Base-by-base conservation (phyloP, 2,329 filamentous ascomycete genomes). In the Phoma sp. region DNA sequence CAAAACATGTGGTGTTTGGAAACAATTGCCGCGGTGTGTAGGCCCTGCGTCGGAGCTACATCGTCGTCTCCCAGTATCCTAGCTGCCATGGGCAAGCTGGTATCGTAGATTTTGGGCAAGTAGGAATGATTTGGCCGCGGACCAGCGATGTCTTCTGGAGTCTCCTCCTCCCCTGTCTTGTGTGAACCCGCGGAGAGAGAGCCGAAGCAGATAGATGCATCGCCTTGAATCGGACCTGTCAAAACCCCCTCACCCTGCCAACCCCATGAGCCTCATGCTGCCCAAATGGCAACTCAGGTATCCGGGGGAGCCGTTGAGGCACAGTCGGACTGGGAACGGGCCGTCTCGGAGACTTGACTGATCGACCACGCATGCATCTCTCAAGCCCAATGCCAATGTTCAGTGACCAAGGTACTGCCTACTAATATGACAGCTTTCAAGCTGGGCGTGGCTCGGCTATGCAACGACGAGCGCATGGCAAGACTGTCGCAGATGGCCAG, bases 1-100 rank as follows among this genome's bases (percentile, higher is more conserved):
- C 29, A 30, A 47, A 46, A 55, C 41, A 33, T 23, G 32, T 36
- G 9, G 36, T 18, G 52, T 55, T 41, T 50, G 46, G 41, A 55
- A 33, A 49, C 52, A 41, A 32, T 24, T 41, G 52, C 41, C 37
- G 46, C n/a, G 24, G 8, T 18, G 18, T 30, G 44, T 29, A 29
- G 45, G 44, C 25, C 39, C 35, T 36, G 29, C 3, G 7, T 7
- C 29, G 11, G 7, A 30, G 29, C 29, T 7, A 2, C 29, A 30
- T 30, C 18, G 18, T 30, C 29, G 7, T 30, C 29, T 30, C 29
- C 18, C 18, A 18, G 18, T 18, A 18, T 18, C 18, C 18, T 18
- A 18, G 18, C 18, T 18, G 18, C 18, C 18, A 18, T 18, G 18
- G 18, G 18, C 18, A 18, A 18, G 18, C 18, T 18, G 18, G 18